Base-by-base conservation (phyloP, 805 yeast species). In the Millerago galiae region DNA sequence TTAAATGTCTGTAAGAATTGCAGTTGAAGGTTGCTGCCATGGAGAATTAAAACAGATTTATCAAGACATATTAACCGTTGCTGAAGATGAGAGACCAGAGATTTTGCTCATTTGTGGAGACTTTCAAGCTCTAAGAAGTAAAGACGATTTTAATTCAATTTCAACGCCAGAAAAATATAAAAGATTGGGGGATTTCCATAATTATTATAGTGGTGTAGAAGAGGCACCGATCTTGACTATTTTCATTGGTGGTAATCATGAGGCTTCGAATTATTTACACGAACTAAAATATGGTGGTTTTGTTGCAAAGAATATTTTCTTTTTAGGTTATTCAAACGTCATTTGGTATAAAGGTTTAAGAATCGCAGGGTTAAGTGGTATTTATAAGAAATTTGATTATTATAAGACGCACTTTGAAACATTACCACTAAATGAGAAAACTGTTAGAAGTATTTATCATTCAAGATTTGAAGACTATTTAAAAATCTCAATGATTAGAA, bases 161-260 rank as follows among this genome's bases (percentile, higher is more conserved):
- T 74, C 85, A 24, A 87, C 88, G 9, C 99, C 99, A 0, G 63
- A 65, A 0, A 91, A 91, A 59, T 93, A 84, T 61, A 71, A 74
- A 35, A 60, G 60, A 34, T 55, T 88, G 52, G 96, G 96, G 2
- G 96, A 91, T 53, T 93, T 91, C 60, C 77, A 74, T 35, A 65
- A 73, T 18, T 91, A 89, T 59, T 86, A 85, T 54, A 57, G 56
- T 1, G 87, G 91, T 1, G 49, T 53, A 15, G 66, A 63, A 37
- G 60, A 41, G 25, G 95, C 96, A 0, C 96, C 96, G 0, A 70
- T 83, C 1, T 61, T 79, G 27, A 91, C 98, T 0, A 51, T 93
- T 0, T 83, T 91, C 51, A 77, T 93, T 34, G 98, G 99, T 3
- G 99, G 99, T 0, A 93, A 93, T 62, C 99, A 93, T 56, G 99